Base-by-base conservation (phyloP, 106 monocot species). In the Chionographis japonica region DNA sequence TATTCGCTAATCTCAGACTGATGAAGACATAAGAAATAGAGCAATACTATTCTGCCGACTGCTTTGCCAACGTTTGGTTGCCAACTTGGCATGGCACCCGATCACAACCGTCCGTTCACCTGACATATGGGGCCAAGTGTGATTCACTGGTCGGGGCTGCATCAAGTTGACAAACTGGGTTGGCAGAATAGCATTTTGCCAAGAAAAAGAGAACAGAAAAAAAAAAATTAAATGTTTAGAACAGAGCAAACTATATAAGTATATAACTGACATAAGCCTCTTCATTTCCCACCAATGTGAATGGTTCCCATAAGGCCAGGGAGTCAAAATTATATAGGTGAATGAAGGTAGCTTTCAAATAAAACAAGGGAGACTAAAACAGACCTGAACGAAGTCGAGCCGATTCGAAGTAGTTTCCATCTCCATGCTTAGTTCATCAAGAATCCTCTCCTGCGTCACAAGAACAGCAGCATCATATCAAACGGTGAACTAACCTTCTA, bases 361-460 rank as follows among this genome's bases (percentile, higher is more conserved):
- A 12, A 50, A 51, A 12, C 3, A 65, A 27, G 50, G 37, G 55
- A 62, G n/a, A 9, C 16, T 54, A 19, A 53, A 67, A 10, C 49
- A 18, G 38, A 88, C 83, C 88, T 83, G 83, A 52, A 88, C 80
- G 67, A 88, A 88, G 11, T 80, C 80, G 12, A 88, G 80, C 41
- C 80, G 49, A 54, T 83, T 88, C 50, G 80, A 77, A 60, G 83
- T 81, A 52, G 83, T 88, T 54, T 88, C 88, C 88, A 83, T 88
- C 37, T 88, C 83, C 71, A 66, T 51, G 71, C 68, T 72, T 17
- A 88, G 61, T 3, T 88, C 83, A 56, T 75, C 80, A 53, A 88
- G 56, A 70, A 88, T 88, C 56, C 59, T 88, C 35, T 84, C 88
- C 88, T 88, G 76, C 59, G 46, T 12, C 6, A 52, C 13, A 6